These are phyloP conservation scores for Boletus tomentosulus DNA, from an alignment of 768 basidiomycete species.

Conservation along the genomic window DNA sequence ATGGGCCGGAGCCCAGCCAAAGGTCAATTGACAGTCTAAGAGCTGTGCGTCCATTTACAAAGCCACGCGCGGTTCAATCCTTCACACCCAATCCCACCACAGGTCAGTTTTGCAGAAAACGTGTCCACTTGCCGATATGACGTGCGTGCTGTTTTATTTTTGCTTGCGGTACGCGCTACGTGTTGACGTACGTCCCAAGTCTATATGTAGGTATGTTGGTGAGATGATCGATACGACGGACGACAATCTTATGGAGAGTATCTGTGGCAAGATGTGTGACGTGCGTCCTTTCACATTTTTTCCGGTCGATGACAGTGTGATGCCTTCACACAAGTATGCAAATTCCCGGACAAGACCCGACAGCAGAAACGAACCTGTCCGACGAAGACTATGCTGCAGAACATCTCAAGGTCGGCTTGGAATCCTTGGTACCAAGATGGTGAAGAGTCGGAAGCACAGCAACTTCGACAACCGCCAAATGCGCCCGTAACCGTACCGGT, in stretches of 20 bases:
- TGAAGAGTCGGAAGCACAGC: constrained; percentile 9
- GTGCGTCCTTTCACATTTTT: constrained; percentile 37
- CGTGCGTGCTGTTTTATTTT: constrained; percentile 37
- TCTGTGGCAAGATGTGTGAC: constrained; percentile 81
- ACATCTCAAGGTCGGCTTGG: constrained; percentile 6
- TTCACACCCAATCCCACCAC: neutral
- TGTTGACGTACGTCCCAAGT: constrained; percentile 33
- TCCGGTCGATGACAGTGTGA: neutral
- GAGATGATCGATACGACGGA: constrained; percentile 55
- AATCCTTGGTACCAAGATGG: constrained; percentile 27
- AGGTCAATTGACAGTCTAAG: constrained; percentile 60
- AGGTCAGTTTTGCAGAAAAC: constrained; percentile 59
- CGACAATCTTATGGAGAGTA: constrained; percentile 38
- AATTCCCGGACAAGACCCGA: constrained; percentile 64
- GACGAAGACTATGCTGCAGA: constrained; percentile 32
- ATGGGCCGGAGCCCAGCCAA: constrained; percentile 64
- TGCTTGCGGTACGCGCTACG: neutral
- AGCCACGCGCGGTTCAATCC: constrained; percentile 10
- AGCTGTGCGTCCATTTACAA: constrained; percentile 39
- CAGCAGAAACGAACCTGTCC: constrained; percentile 47
- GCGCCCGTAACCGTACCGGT: constrained; percentile 1
- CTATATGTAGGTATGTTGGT: constrained; percentile 78
- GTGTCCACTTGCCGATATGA: constrained; percentile 63
- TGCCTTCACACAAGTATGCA: constrained; percentile 57
- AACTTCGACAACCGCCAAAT: neutral